Base-by-base conservation (phyloP, 495 filamentous ascomycete genomes). In the Darksidea phi region DNA sequence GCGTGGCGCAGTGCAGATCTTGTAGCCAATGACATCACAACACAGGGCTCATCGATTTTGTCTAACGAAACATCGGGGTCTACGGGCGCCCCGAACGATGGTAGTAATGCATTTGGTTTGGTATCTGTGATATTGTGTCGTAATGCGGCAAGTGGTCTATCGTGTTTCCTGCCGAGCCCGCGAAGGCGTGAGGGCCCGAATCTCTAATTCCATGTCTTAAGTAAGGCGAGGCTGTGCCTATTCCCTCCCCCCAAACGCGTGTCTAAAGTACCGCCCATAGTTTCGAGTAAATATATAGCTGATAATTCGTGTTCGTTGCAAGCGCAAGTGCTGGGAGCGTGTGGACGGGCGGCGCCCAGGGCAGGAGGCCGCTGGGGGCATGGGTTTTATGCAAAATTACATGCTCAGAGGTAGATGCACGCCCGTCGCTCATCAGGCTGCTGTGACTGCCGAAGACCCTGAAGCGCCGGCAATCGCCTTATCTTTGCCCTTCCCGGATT, bases 401-500 rank as follows among this genome's bases (percentile, higher is more conserved):
- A n/a, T n/a, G n/a, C n/a, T n/a, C n/a, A n/a, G n/a, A n/a, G n/a
- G n/a, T n/a, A n/a, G n/a, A n/a, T n/a, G n/a, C n/a, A n/a, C n/a
- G n/a, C n/a, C n/a, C 15, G 21, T 48, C 17, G 13, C 46, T 23
- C 12, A 4, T 48, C 15, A 59, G 1, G 57, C 49, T 6, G 49
- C 26, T 13, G 58, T 17, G 26, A 54, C 47, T 25, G 28, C 45
- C 7, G 47, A 60, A 25, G 61, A 52, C 13, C 36, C 61, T 18
- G 61, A 64, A 11, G 63, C 17, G 15, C 61, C 56, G 18, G 45
- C 12, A 25, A 57, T 55, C n/a, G 48, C 67, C 57, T 68, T 71
- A 23, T 68, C 66, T 37, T 71, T 72, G 37, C 64, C 64, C 51
- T 73, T 70, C 13, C 64, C 67, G 23, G 66, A 53, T 58, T 69